Evolutionary conservation across 768 basidiomycete species (phyloP), one percentile per base, ranked within the genome.

Genomic region (Hortiboletus campestris): DNA sequence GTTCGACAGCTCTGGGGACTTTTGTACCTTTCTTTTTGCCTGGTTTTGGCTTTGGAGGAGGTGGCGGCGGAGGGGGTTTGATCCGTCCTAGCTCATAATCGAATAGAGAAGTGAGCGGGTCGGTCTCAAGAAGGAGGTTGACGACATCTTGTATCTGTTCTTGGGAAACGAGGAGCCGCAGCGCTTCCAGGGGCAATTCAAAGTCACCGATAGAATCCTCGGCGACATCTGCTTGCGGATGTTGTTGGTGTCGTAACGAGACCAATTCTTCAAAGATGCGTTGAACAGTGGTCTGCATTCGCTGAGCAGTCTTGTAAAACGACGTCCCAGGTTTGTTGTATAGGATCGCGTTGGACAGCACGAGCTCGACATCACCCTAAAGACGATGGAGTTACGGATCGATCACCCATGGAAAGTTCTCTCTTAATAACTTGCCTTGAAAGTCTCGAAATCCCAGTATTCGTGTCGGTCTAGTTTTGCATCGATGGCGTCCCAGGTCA

Each of bases 401-500:
- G n/a, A 57, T 44, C 36, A 57, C 41, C 29, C 13, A 19, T n/a
- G n/a, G 35, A 46, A 35, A 12, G 19, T 25, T 20, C 12, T 19
- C 12, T 14, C 20, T 34, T 17, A 19, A 19, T 4, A 13, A 56
- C 73, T 16, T 59, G 85, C 91, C 71, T 85, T 83, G 75, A 98
- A 95, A 5, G 80, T 70, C 32, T 84, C 77, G 0, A 89, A 70
- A 65, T 91, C 84, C 77, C 86, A 85, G 70, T 98, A 98, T 65
- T 88, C 83, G 56, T 91, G 87, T 35, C 78, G 77, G 49, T 95
- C 89, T 31, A 99, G 75, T 69, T 91, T 96, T 29, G 74, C 72
- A 44, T 91, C 87, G 65, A 99, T 96, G 29, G 78, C 79, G 13
- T 78, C 78, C 85, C 95, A 94, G 57, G 87, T 88, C 92, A 97